Percentiles rank a stretch among this genome's conserved stretches.
phyloP scores from a whole-genome alignment of 1,139 yeast genomes.

The Sugiyamaella neomexicana region DNA sequence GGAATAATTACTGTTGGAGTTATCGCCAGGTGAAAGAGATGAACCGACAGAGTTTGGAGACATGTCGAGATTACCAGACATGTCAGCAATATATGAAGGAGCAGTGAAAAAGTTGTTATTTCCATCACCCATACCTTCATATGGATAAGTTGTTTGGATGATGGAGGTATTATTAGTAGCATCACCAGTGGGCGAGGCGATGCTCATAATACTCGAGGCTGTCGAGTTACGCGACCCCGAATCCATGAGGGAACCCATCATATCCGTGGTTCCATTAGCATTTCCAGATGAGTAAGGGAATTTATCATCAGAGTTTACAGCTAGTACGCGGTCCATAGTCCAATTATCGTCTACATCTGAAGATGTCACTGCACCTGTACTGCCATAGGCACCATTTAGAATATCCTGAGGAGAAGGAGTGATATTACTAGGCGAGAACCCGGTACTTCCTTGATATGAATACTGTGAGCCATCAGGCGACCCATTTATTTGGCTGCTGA shows the following conservation, averaged over 20 bases:
- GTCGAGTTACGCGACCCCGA: constrained; percentile 1
- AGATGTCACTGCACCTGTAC: background rate
- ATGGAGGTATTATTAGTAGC: background rate
- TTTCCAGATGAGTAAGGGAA: background rate
- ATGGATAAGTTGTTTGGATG: constrained; percentile 6
- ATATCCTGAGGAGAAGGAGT: constrained; percentile 32
- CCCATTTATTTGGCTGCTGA: background rate
- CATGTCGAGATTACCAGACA: background rate
- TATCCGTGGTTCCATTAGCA: background rate
- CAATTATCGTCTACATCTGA: constrained; percentile 12
- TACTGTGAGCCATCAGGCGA: constrained; percentile 13
- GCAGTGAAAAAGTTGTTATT: constrained; percentile 2
- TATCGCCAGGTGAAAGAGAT: constrained; percentile 9
- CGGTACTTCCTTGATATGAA: constrained; percentile 5
- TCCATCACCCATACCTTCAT: background rate
- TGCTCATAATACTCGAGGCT: constrained; percentile 5
- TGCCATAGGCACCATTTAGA: constrained; percentile 20
- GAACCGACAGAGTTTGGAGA: constrained; percentile 16
- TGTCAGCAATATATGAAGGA: constrained; percentile 6
- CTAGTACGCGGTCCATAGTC: constrained; percentile 8
- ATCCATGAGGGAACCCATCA: background rate
- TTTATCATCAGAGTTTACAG: background rate
- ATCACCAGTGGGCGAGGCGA: constrained; percentile 13
- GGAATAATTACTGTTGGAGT: constrained; percentile 10
- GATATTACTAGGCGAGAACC: constrained; percentile 9